These are phyloP conservation scores for Afroboletus lepidellus DNA, from an alignment of 1,284 basidiomycete species.

Conservation along the genomic window DNA sequence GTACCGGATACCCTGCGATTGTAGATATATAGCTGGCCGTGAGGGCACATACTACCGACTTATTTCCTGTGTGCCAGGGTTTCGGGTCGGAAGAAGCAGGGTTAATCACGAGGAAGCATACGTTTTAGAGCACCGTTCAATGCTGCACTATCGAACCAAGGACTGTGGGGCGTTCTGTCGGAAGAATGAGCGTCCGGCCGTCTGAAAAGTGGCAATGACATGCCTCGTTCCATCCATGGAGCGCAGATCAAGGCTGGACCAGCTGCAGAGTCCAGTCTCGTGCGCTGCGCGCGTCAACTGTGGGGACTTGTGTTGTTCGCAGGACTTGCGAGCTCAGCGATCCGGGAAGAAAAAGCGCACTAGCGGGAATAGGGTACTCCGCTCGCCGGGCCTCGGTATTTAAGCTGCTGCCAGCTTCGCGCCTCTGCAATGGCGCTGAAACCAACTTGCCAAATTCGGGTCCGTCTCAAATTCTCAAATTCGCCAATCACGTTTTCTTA, in stretches of 20 bases:
- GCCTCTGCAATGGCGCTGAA: constrained; percentile 11
- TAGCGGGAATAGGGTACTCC: constrained; percentile 23
- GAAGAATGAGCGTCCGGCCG: constrained; percentile 17
- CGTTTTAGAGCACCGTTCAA: constrained; percentile 69
- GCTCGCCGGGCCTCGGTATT: constrained; percentile 15
- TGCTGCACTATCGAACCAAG: constrained; percentile 57
- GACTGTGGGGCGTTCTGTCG: constrained; percentile 49
- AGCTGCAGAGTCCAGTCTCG: constrained; percentile 41
- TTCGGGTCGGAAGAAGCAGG: constrained; percentile 10
- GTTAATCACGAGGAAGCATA: constrained; percentile 33
- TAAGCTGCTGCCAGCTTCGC: neutral
- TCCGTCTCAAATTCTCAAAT: constrained; percentile 1
- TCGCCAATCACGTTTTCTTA: constrained; percentile 1
- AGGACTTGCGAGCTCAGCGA: constrained; percentile 12
- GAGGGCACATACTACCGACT: constrained; percentile 78
- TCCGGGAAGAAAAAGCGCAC: constrained; percentile 12
- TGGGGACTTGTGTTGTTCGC: constrained; percentile 17
- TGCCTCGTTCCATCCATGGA: constrained; percentile 81
- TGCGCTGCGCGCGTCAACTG: constrained; percentile 40
- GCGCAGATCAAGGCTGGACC: constrained; percentile 53
- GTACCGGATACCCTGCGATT: constrained; percentile 77
- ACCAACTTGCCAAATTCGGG: constrained; percentile 26
- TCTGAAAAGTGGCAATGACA: constrained; percentile 6
- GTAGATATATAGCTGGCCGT: constrained; percentile 83
- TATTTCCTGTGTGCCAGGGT: constrained; percentile 53